These are phyloP conservation scores for Citrus reticulata DNA, from an alignment of 345 rosid species.

Conservation along the genomic window DNA sequence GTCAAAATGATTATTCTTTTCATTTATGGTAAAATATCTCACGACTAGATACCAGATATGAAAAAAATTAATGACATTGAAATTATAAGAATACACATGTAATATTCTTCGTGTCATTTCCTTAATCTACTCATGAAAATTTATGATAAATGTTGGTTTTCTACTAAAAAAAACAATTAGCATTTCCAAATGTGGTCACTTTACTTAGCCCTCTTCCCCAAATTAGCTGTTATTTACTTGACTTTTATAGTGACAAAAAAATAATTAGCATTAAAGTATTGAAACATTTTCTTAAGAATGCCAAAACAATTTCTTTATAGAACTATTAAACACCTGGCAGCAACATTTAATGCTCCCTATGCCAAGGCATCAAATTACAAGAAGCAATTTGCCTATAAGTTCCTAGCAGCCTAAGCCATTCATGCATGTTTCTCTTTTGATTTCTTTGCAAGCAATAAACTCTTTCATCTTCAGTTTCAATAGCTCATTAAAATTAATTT, in stretches of 20 bases:
- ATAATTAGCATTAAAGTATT: constrained; percentile 11
- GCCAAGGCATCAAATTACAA: background rate
- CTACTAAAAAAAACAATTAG: background rate
- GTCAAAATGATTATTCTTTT: background rate
- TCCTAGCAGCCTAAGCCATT: background rate
- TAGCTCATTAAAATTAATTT: no score
- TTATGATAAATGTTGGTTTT: background rate
- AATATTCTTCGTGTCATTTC: background rate
- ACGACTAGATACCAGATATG: background rate
- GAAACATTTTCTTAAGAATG: background rate
- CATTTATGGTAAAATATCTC: background rate
- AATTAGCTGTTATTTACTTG: background rate
- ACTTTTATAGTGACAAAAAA: constrained; percentile 3
- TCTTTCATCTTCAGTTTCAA: background rate
- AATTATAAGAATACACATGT: background rate
- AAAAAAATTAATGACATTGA: background rate
- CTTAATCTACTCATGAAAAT: background rate
- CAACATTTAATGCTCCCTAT: background rate
- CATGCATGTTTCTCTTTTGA: background rate
- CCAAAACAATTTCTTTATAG: background rate
- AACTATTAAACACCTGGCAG: background rate
- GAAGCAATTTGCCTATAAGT: background rate
- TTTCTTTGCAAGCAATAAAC: background rate
- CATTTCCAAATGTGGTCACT: background rate
- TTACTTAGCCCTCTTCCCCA: background rate